These are phyloP conservation scores for Colletotrichum musae DNA, from an alignment of 2,329 filamentous ascomycete genomes.

Conservation along the genomic window DNA sequence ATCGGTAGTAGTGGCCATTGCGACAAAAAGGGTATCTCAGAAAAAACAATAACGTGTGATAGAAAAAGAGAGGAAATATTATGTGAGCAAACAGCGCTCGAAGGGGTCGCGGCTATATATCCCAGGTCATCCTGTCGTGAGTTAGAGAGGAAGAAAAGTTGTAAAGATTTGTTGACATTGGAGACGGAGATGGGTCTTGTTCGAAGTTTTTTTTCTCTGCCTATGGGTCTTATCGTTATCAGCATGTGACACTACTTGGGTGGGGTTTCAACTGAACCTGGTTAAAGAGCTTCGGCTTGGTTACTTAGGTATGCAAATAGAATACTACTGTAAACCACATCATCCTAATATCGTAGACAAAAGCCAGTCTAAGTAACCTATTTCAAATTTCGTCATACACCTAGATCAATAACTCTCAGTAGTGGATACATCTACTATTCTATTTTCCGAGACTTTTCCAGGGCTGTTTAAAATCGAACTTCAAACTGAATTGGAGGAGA, in stretches of 20 bases:
- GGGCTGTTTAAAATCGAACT: no score
- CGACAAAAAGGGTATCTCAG: conserved; percentile 43
- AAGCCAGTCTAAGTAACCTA: no score
- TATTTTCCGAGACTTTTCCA: no score
- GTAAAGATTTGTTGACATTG: conserved; percentile 5
- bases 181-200: conserved; percentile 51
- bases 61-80: conserved; percentile 23
- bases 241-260: conserved; percentile 34
- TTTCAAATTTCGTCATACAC: no score
- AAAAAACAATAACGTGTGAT: conserved; percentile 28
- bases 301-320: no score
- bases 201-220: conserved; percentile 41
- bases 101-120: conserved; percentile 28
- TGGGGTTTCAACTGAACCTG: no score
- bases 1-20: conserved; percentile 38
- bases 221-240: conserved; percentile 39
- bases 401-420: no score
- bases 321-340: no score
- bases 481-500: no score
- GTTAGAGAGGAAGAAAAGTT: conserved; percentile 40
- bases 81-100: conserved; percentile 31
- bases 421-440: no score
- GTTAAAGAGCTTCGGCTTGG: no score
- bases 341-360: no score
- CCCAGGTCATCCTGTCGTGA: conserved; percentile 33